Evolutionary conservation across 352 stramenopile genomes (phyloP).

Genomic region (Phytophthora melonis): DNA sequence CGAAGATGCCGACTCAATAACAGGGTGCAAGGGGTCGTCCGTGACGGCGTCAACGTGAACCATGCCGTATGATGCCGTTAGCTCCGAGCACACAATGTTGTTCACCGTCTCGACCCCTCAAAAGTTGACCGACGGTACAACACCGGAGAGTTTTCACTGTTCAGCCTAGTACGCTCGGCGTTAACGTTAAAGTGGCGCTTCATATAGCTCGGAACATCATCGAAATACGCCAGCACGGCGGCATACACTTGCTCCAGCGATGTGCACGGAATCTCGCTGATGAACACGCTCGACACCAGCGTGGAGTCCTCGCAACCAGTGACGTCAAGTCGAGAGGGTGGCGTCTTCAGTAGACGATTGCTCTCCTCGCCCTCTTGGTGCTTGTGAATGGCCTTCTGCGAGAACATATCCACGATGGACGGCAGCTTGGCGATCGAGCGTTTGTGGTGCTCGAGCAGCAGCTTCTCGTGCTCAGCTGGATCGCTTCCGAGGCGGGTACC

Average conservation of each 20-base stretch:
- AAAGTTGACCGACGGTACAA: conserved; percentile 19
- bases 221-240: conserved; percentile 20
- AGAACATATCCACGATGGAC: conserved; percentile 18
- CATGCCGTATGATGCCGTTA: conserved; percentile 16
- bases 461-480: conserved; percentile 5
- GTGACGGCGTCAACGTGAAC: conserved; percentile 33
- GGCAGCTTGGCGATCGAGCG: conserved; percentile 16
- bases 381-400: conserved; percentile 15
- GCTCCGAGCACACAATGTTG: conserved; percentile 24
- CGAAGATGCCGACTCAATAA: neutral
- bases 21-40: conserved; percentile 27
- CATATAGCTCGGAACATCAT: conserved; percentile 12
- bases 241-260: conserved; percentile 30
- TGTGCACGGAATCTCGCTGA: conserved; percentile 29
- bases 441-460: conserved; percentile 19
- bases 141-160: conserved; percentile 9
- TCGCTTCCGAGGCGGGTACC: conserved; percentile 13
- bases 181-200: conserved; percentile 30
- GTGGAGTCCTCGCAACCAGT: conserved; percentile 18
- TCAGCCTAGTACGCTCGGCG: conserved; percentile 17
- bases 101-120: conserved; percentile 18
- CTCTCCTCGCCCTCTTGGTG: neutral
- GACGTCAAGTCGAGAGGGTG: conserved; percentile 13
- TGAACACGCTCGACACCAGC: conserved; percentile 30
- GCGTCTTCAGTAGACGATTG: neutral